Conservation (phyloP, 352 stramenopile genomes). For the Phytophthora tubulina region DNA sequence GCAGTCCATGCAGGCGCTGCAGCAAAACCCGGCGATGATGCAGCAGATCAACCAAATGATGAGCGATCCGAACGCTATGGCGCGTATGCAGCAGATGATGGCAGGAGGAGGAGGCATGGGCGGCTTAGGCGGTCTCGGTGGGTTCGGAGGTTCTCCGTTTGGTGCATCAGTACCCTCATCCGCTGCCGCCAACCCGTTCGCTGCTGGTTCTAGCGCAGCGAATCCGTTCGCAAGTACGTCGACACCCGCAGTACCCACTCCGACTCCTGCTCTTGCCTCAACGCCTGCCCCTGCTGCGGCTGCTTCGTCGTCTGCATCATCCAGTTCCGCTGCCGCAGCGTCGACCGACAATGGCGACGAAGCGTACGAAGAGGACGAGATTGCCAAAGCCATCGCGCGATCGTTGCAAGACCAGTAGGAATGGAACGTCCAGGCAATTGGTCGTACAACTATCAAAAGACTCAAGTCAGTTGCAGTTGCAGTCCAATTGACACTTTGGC, state of each 20-base stretch:
- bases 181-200: slow-evolving; percentile 56
- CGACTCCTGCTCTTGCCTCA: slow-evolving; percentile 13
- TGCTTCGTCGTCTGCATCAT: neutral
- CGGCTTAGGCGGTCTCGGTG: slow-evolving; percentile 31
- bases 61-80: slow-evolving; percentile 75
- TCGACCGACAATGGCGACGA: slow-evolving; percentile 30
- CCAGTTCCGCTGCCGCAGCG: slow-evolving; percentile 15
- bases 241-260: slow-evolving; percentile 12
- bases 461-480: neutral
- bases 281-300: slow-evolving; percentile 8
- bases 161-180: slow-evolving; percentile 33
- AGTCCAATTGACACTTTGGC: too few relatives aligned
- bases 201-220: slow-evolving; percentile 14
- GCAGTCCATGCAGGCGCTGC: slow-evolving; percentile 72
- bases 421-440: neutral
- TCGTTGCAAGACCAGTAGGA: slow-evolving; percentile 80
- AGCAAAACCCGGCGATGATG: slow-evolving; percentile 87
- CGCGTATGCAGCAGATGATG: slow-evolving; percentile 82
- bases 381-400: slow-evolving; percentile 79
- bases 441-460: neutral
- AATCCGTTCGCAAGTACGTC: slow-evolving; percentile 34
- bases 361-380: slow-evolving; percentile 80
- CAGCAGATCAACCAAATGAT: slow-evolving; percentile 87
- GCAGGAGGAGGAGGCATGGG: slow-evolving; percentile 21
- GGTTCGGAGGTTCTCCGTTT: slow-evolving; percentile 41